Base-by-base conservation (phyloP, 352 stramenopile genomes). In the Lagenidium sp. region DNA sequence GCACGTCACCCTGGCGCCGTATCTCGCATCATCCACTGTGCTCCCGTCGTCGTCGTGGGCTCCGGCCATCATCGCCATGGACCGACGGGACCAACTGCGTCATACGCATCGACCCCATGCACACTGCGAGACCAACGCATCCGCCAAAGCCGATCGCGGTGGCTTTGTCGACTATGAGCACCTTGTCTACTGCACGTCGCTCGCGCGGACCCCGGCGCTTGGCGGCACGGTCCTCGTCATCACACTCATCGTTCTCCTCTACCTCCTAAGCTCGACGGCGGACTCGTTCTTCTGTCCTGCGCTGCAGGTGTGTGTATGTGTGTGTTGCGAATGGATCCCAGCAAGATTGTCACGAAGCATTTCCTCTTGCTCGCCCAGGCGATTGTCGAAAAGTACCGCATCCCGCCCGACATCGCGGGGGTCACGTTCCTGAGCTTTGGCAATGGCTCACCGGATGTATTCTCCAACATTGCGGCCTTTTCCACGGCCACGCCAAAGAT, bases 91-190 rank as follows among this genome's bases (percentile, higher is more conserved):
- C n/a, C n/a, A n/a, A n/a, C n/a, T n/a, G n/a, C n/a, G n/a, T n/a
- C n/a, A n/a, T n/a, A n/a, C n/a, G n/a, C n/a, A n/a, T n/a, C n/a
- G n/a, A n/a, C n/a, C 36, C 10, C 36, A 26, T 20, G 20, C 35
- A 44, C 20, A 18, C 37, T n/a, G n/a, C n/a, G n/a, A n/a, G n/a
- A n/a, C n/a, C n/a, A n/a, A n/a, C n/a, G n/a, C 75, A 95, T 0
- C 83, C 83, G 20, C 75, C 79, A 40, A 78, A 91, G 1, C 75
- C 76, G 55, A 95, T 94, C 51, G 80, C 93, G 63, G 85, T 87
- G 54, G 73, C 86, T 66, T 87, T 20, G 37, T 90, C 24, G 68
- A 90, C 56, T 90, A 87, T 49, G 63, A 84, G 37, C 65, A 68
- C 20, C 30, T 84, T 31, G 74, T 79, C 22, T 47, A 76, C 48